Base-by-base conservation (phyloP, 148 eudicot genomes). In the Camellia granthamiana region DNA sequence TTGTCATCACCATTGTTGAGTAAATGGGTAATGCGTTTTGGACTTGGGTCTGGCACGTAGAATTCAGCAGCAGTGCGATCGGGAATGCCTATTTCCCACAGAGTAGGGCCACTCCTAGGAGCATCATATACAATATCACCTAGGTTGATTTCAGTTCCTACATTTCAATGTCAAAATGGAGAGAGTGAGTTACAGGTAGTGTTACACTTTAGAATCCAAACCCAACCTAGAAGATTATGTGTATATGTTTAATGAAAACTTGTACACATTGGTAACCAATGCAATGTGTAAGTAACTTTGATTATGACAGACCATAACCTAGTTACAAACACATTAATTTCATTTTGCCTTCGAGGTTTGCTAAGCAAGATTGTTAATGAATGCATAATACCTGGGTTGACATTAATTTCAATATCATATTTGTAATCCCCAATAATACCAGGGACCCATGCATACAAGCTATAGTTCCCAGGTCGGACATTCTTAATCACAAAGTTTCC, bases 61-160 rank as follows among this genome's bases (percentile, higher is more conserved):
- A 94, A 94, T 85, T 94, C 97, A 13, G 85, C 82, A 42, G 98
- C 97, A 38, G 90, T 91, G 19, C 97, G 95, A 76, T 94, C 98
- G 2, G 98, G 97, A 19, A 86, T 44, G 46, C 98, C 97, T 14
- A 94, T 92, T 82, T 94, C 90, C 98, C 98, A 94, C 1, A 94
- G 30, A 1, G 98, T 92, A 1, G 95, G 92, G 12, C 97, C 98
- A 58, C 80, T 81, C 86, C 98, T 89, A 43, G 86, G 88, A 72
- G 98, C 95, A 82, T 82, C 60, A 46, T 84, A 92, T 21, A 79
- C 69, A 62, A 91, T 79, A 41, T 79, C 21, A 15, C 83, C 89
- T 73, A 92, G 52, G 0, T 76, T 76, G 59, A 88, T 84, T 38
- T 76, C 77, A 66, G 70, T 42, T 52, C 98, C 98, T 94, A 81